A percentile compares a stretch with the other conserved stretches of the same genome.
Evolutionary conservation across 176 grass and related monocot genomes (phyloP).

Genomic region (Alloteropsis semialata): DNA sequence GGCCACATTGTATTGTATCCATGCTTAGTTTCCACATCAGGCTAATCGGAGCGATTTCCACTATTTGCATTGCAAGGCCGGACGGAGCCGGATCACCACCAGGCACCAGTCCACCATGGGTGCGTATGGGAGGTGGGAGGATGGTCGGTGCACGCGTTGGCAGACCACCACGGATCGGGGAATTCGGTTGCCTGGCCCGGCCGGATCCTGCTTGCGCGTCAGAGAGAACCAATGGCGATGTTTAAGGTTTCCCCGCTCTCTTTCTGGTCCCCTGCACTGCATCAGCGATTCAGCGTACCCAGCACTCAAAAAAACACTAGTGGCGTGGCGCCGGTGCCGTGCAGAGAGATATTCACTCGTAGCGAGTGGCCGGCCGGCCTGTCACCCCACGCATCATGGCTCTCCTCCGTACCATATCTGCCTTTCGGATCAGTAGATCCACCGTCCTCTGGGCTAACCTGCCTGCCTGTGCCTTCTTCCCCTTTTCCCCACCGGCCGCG

Average conservation of each 20-base stretch:
- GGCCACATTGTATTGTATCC: neutral
- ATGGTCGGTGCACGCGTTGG: constrained; percentile 31
- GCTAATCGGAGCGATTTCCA: neutral
- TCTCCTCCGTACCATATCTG: neutral
- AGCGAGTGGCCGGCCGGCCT: neutral
- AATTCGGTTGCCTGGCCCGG: neutral
- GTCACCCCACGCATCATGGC: neutral
- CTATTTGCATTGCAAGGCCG: neutral
- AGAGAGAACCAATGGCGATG: neutral
- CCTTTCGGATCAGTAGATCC: constrained; percentile 13
- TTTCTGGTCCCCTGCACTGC: neutral
- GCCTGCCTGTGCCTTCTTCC: neutral
- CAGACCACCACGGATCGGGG: neutral
- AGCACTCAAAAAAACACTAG: neutral
- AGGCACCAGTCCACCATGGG: too few relatives aligned
- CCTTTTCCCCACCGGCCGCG: neutral
- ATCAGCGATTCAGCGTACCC: neutral
- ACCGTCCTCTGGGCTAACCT: constrained; percentile 2
- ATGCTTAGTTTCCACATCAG: neutral
- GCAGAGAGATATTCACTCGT: neutral
- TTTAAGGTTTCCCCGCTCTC: neutral
- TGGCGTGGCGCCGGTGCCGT: neutral
- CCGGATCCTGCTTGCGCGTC: neutral
- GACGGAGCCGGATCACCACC: neutral
- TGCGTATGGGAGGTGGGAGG: neutral